A percentile compares a stretch with the other conserved stretches of the same genome.
These are phyloP conservation scores for Myxozyma geophila DNA, from an alignment of 805 yeast species.

Conservation along the genomic window DNA sequence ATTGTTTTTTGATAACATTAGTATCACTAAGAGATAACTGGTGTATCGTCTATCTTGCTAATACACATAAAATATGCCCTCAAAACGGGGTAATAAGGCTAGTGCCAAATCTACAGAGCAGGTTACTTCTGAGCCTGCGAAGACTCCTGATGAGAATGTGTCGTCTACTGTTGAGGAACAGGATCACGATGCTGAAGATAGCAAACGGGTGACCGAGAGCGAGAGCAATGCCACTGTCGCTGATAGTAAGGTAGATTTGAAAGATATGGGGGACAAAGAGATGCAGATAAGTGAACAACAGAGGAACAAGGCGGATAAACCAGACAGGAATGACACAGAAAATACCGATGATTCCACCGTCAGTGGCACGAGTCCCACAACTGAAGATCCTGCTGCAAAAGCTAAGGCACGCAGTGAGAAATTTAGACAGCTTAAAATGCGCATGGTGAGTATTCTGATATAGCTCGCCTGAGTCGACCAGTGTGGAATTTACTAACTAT, in stretches of 20 bases:
- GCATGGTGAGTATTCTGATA: conserved; percentile 13
- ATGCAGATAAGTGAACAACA: neutral
- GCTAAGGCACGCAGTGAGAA: conserved; percentile 22
- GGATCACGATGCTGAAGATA: neutral
- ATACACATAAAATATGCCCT: neutral
- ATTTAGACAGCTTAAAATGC: conserved; percentile 24
- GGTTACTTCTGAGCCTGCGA: neutral
- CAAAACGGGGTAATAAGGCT: neutral
- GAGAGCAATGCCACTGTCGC: too few species aligned
- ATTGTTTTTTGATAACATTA: neutral
- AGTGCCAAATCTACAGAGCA: neutral
- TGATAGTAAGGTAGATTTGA: too few species aligned
- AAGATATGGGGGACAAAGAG: too few species aligned
- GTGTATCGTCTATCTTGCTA: neutral
- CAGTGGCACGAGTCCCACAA: neutral
- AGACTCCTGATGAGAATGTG: too few species aligned
- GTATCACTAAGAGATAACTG: neutral
- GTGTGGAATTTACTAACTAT: neutral
- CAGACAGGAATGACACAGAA: neutral
- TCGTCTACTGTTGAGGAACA: neutral
- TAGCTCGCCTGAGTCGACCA: too few species aligned
- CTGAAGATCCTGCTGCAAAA: conserved; percentile 6
- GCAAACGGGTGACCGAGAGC: too few species aligned
- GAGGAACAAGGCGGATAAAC: neutral
- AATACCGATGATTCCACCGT: too few species aligned